Evolutionary conservation across 306 rosid genomes (phyloP), one percentile per base, ranked within the genome.

Genomic region (Casuarina cunninghamiana): DNA sequence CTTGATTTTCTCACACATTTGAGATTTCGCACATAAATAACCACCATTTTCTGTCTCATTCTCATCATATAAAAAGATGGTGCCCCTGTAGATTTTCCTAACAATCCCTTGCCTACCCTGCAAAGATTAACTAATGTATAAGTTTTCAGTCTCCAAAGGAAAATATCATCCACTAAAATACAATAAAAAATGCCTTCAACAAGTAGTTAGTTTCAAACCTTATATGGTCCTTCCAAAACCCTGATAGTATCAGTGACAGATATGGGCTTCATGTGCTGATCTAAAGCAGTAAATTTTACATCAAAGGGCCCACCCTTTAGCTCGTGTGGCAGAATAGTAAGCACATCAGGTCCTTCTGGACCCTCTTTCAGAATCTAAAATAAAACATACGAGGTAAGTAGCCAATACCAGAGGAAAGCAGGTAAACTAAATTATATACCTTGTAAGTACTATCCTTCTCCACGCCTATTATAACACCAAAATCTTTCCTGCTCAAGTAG

Each of bases 91-190:
- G 54, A 96, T 90, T 74, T 88, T 86, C 85, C 80, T 96, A 72
- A 93, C 94, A 75, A 90, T 84, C 38, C 98, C 99, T 81, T 96
- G 97, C 86, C 83, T 91, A 65, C 78, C 99, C 99, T 96, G 87
- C 74, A 86, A 84, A 81, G 73, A 84, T 43, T 26, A 60, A 78
- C 77, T 4, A 63, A 61, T 44, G 74, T 53, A 77, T 51, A 53
- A 79, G 73, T 46, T 66, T 66, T 81, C 68, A 69, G 72, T 10
- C 61, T 72, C 26, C 10, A 41, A 48, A 78, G 63, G 57, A 54
- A 73, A 49, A 38, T 38, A 60, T 46, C 62, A 75, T 74, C 26
- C 50, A 44, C 67, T 75, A 74, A 53, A 60, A 65, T 70, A 65
- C 71, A 45, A 62, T 35, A 10, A 42, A 13, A 48, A 8, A 62